Evolutionary conservation across 1,284 basidiomycete genomes (phyloP), one percentile per base, ranked within the genome.

Genomic region (Cerrena zonata): DNA sequence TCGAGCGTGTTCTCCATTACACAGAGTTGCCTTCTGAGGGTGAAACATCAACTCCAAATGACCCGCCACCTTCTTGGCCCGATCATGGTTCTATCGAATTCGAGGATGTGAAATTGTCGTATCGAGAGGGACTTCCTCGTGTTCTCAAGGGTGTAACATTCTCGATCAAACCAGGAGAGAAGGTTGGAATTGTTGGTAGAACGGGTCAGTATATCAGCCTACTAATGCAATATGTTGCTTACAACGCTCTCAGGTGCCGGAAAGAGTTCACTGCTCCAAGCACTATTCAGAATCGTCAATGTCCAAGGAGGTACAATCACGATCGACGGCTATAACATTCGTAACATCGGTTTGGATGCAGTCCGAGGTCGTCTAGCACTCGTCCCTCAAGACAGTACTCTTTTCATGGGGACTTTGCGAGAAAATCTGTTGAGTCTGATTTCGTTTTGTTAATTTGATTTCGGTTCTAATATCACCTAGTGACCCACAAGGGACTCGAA

Each of bases 211-310:
- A 34, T 34, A 34, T 7, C 7, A 7, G 30, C 30, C 30, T 34
- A 34, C 15, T 7, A 15, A 15, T 34, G 15, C 30, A 15, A 34
- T 34, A 7, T 15, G 15, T 15, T 34, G 30, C 7, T 15, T 34
- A n/a, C n/a, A n/a, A n/a, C n/a, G 30, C 15, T 34, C 15, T 7
- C 15, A 34, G 30, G 38, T n/a, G 55, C 39, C 21, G 10, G 18
- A 26, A 13, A 38, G 45, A 47, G 48, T 48, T 21, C 13, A 26
- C 67, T 93, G 12, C 72, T 92, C 27, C 82, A 83, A 57, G 80
- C 77, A 1, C 71, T 94, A 18, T 84, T 93, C 70, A 76, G 89
- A 23, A 80, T 84, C 41, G 78, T 87, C 30, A 85, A 89, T 62
- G 65, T 86, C 5, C 68, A 72, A 36, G 61, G 68, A 0, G 91